Conservation (phyloP, 345 rosid genomes). For the Aurinia saxatilis region DNA sequence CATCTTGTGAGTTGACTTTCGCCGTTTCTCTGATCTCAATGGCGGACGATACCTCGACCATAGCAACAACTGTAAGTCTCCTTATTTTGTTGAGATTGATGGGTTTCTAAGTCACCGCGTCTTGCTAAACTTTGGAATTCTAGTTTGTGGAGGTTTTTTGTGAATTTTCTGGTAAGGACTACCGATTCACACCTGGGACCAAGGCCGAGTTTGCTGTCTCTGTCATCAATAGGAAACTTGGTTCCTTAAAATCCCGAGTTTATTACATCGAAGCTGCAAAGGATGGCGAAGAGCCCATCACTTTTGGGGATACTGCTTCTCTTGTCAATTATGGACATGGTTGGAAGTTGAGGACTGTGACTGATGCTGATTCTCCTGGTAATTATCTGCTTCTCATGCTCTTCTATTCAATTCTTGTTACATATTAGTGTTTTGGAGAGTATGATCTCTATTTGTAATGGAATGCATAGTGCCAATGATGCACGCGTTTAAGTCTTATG, state of each 20-base stretch:
- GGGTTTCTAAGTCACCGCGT: too few relatives aligned
- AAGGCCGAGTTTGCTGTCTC: slow-evolving; percentile 76
- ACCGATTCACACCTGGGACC: slow-evolving; percentile 64
- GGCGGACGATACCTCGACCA: not conserved
- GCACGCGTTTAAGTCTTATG: too few relatives aligned
- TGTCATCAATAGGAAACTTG: slow-evolving; percentile 59
- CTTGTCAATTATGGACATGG: slow-evolving; percentile 58
- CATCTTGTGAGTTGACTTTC: too few relatives aligned
- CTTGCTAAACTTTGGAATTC: not conserved
- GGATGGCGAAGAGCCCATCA: slow-evolving; percentile 63
- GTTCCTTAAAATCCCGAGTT: slow-evolving; percentile 31
- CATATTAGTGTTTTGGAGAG: not conserved
- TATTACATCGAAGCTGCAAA: slow-evolving; percentile 56
- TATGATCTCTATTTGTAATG: not conserved
- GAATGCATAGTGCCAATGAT: too few relatives aligned
- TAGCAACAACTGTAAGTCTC: not conserved
- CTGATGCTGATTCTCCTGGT: slow-evolving; percentile 39
- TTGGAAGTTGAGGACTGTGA: slow-evolving; percentile 62
- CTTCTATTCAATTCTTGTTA: not conserved
- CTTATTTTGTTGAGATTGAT: not conserved
- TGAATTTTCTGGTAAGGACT: slow-evolving; percentile 40
- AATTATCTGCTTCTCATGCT: not conserved
- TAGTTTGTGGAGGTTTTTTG: slow-evolving; percentile 73
- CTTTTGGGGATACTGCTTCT: slow-evolving; percentile 64
- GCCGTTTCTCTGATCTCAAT: not conserved